A percentile compares a stretch with the other conserved stretches of the same genome.
Conservation (phyloP, 495 filamentous ascomycete species). For the Aspergillus bertholletiae region DNA sequence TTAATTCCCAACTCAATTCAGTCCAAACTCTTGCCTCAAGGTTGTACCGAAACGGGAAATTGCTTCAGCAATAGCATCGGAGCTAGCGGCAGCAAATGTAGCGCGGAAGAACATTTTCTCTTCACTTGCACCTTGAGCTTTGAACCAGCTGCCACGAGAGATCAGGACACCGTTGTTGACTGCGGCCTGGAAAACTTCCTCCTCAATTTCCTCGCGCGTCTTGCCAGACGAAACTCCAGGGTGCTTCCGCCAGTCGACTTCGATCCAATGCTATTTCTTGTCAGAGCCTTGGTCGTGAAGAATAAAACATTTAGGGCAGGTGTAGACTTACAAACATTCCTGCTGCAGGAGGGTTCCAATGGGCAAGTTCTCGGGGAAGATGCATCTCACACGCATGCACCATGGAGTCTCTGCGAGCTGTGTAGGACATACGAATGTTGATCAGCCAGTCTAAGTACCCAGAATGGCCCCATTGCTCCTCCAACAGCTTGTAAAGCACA, state of each 20-base stretch:
- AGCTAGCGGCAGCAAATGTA: conserved; percentile 79
- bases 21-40: conserved; percentile 60
- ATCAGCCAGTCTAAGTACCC: conserved; percentile 92
- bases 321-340: conserved; percentile 86
- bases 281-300: neutral
- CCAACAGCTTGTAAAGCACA: conserved; percentile 81
- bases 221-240: conserved; percentile 54
- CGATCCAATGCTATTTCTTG: conserved; percentile 70
- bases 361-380: conserved; percentile 72
- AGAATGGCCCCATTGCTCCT: conserved; percentile 91
- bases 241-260: conserved; percentile 71
- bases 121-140: conserved; percentile 50
- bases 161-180: conserved; percentile 71
- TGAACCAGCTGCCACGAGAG: conserved; percentile 86
- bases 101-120: conserved; percentile 76
- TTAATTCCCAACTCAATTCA: conserved; percentile 8
- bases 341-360: conserved; percentile 80
- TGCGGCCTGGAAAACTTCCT: conserved; percentile 73
- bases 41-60: conserved; percentile 72
- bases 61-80: conserved; percentile 72
- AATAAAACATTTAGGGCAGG: neutral
- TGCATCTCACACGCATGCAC: conserved; percentile 79
- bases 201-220: conserved; percentile 68
- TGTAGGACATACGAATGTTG: conserved; percentile 78
- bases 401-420: conserved; percentile 68